Base-by-base conservation (phyloP, 306 rosid genomes). In the Lathyrus sativus region DNA sequence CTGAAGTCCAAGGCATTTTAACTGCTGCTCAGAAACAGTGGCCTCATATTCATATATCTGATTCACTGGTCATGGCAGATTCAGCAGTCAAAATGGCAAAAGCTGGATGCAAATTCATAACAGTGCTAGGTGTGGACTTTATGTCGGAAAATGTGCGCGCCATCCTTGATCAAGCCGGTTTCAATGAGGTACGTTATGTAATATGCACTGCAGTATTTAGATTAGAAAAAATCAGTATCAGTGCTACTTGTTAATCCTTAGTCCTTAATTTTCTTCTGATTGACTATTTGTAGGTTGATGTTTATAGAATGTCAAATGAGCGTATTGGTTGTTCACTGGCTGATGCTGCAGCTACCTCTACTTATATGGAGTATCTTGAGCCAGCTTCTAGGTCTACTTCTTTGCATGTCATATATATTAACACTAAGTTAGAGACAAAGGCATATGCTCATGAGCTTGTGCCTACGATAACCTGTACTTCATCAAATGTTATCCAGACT, bases 61-160 rank as follows among this genome's bases (percentile, higher is more conserved):
- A 93, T 83, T 93, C 99, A 4, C 74, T 93, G 76, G 99, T 93
- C 67, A 93, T 90, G 99, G 99, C 99, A 14, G 99, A 93, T 80
- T 58, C 92, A 0, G 97, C 99, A 5, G 88, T 90, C 62, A 84
- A 79, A 58, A 90, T 90, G 97, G 99, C 95, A 0, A 84, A 90
- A 82, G 90, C 85, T 3, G 99, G 97, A 65, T 93, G 99, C 79
- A 50, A 88, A 70, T 93, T 74, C 77, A 76, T 93, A 61, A 79
- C 95, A 45, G 99, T 93, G 51, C 79, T 93, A 65, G 99, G 97
- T 66, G 99, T 93, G 31, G 99, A 90, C 80, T 93, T 93, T 64
- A 93, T 93, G 99, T 93, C 97, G 0, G 99, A 93, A 80, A 93
- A 93, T 73, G 97, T 90, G 45, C 95, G 99, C 22, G 95, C 99